Evolutionary conservation across 2,329 filamentous ascomycete genomes (phyloP), one percentile per base, ranked within the genome.

Genomic region (Colletotrichum tropicicola): DNA sequence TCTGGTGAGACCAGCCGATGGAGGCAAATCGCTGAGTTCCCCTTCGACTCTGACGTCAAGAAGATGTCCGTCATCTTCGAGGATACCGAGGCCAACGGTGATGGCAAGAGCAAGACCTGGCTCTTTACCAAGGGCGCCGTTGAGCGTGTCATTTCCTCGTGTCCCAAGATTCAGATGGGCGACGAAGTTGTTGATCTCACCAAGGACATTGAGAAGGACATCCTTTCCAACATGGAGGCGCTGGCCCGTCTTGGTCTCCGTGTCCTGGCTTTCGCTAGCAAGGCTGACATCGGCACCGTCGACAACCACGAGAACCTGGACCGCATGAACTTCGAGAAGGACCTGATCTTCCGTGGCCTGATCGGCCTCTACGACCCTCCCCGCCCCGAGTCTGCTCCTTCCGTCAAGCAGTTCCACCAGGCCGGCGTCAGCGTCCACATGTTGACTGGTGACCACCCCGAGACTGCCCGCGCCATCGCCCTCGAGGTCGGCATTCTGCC

Each of bases 281-380:
- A 77, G 35, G 74, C 77, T 3, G 79, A 82, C n/a, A 75, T 83
- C 3, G 71, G 64, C 2, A 71, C 69, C 3, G 74, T 77, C 37
- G 65, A 72, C 19, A 70, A 73, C 35, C 78, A 76, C 54, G 75
- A 81, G 51, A 79, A 85, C 32, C 73, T 84, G 10, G 77, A 85
- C 6, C 87, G 90, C 15, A 80, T 82, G 6, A 75, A 82, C 3
- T 80, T 91, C 12, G 91, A 92, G 71, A 80, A 81, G 17, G 81
- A 88, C 17, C 83, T 93, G 28, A 79, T 82, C 44, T 91, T 92
- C 78, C 84, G 88, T 32, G 91, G 91, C 1, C 81, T 93, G 10
- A 85, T 92, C 66, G 91, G 90, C 52, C 82, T 93, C n/a, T 92
- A 91, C 68, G 90, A 92, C 65, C 90, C 91, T 4, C 91, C 90